Evolutionary conservation across 345 rosid genomes (phyloP), one percentile per base, ranked within the genome.

Genomic region (Schrenkiella parvula): DNA sequence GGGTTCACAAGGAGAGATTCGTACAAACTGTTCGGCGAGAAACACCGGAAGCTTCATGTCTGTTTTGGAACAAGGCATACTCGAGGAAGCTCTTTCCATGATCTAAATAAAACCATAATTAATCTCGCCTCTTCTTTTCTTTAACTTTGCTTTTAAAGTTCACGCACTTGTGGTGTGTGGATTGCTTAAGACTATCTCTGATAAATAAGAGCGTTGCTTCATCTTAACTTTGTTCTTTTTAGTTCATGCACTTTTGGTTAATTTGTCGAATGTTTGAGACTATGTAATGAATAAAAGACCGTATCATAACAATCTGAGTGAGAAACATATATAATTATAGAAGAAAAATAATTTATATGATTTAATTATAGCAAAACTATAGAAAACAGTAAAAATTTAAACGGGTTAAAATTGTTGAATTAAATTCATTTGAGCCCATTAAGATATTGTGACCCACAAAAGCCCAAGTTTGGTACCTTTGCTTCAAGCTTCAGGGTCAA

Each of bases 11-110:
- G 97, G 98, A 4, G 96, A 93, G 74, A 75, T 91, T n/a, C 79
- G 98, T 5, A 80, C 91, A 7, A 82, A 89, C 58, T 93, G 96
- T 70, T 89, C 95, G 0, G 81, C 82, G 0, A 87, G 81, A 76
- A 93, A 91, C 69, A 60, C 85, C 0, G 80, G 70, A 18, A 86
- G 77, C 19, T 54, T 90, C 79, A 64, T 26, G 41, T 76, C 85
- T 8, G 81, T 80, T 32, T 84, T 87, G 74, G 88, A 86, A 56
- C 78, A 83, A 32, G 85, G 66, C 15, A 18, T 75, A 4, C 54
- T 32, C 51, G 81, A 80, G 34, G 86, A 80, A 48, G 75, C 79
- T n/a, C 43, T 74, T 58, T 65, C 86, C 8, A 76, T 68, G 65
- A 54, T 85, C 19, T 62, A 66, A 26, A 54, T 35, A 25, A 17